phyloP scores from a whole-genome alignment of 2,329 filamentous ascomycete species.

The Stenocarpella maydis region DNA sequence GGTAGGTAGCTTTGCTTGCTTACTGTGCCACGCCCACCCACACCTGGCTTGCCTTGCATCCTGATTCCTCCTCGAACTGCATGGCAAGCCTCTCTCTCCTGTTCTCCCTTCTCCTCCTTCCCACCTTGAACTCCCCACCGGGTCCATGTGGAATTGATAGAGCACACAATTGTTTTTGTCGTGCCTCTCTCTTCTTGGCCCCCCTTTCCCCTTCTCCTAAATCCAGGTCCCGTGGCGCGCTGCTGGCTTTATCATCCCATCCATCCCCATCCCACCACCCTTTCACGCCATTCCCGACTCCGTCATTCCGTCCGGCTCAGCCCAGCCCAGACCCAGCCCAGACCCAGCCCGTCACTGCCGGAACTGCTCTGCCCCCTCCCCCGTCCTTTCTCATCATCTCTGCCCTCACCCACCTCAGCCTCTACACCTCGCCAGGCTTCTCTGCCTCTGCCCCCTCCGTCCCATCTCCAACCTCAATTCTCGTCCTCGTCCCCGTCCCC shows the following conservation, averaged over 20 bases:
- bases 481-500: neutral
- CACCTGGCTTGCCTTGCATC: neutral
- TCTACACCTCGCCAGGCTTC: conserved; percentile 42
- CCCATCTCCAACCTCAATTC: conserved; percentile 29
- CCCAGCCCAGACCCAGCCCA: conserved; percentile 26
- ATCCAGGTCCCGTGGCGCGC: conserved; percentile 52
- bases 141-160: conserved; percentile 28
- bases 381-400: conserved; percentile 42
- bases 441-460: conserved; percentile 41
- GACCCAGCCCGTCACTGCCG: conserved; percentile 28
- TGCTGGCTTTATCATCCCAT: conserved; percentile 30
- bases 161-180: conserved; percentile 32
- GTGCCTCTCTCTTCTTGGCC: conserved; percentile 36
- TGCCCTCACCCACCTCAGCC: conserved; percentile 42
- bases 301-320: conserved; percentile 37
- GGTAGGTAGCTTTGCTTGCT: conserved; percentile 14
- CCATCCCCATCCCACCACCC: conserved; percentile 22
- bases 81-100: neutral
- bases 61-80: conserved; percentile 12
- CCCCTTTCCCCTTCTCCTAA: conserved; percentile 54
- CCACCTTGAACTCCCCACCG: conserved; percentile 28
- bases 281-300: conserved; percentile 28
- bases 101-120: conserved; percentile 27
- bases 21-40: conserved; percentile 5
- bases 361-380: conserved; percentile 40